Conservation (phyloP, 768 basidiomycete genomes). For the Lanmaoa rubissima region DNA sequence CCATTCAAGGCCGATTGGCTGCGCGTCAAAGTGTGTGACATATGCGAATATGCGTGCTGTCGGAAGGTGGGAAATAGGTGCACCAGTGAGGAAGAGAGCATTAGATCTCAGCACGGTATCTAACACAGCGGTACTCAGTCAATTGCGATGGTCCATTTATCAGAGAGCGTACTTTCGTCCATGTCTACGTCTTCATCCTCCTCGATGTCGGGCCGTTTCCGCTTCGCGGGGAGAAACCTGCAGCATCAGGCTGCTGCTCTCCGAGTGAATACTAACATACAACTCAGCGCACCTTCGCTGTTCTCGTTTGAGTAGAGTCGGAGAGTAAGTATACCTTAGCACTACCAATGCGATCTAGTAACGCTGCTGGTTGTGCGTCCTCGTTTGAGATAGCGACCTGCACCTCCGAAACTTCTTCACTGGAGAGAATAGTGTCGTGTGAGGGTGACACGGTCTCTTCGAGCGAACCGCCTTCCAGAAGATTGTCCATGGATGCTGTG, state of each 20-base stretch:
- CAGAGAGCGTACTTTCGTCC: slow-evolving; percentile 30
- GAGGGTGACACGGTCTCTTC: slow-evolving; percentile 41
- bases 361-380: slow-evolving; percentile 26
- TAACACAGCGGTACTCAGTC: slow-evolving; percentile 19
- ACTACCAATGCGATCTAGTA: slow-evolving; percentile 68
- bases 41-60: slow-evolving; percentile 81
- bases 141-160: not conserved
- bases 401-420: slow-evolving; percentile 47
- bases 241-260: slow-evolving; percentile 47
- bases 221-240: slow-evolving; percentile 32
- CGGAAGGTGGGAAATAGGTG: slow-evolving; percentile 71
- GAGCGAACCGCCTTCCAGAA: slow-evolving; percentile 33
- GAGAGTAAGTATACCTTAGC: slow-evolving; percentile 77
- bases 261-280: slow-evolving; percentile 35
- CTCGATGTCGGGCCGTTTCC: slow-evolving; percentile 46
- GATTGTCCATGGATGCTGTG: slow-evolving; percentile 46
- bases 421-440: slow-evolving; percentile 54
- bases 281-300: slow-evolving; percentile 70
- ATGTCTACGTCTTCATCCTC: slow-evolving; percentile 38
- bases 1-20: slow-evolving; percentile 82
- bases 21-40: slow-evolving; percentile 71
- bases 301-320: slow-evolving; percentile 57
- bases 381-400: slow-evolving; percentile 31
- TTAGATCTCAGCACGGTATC: slow-evolving; percentile 54
- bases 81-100: slow-evolving; percentile 70